phyloP scores from a whole-genome alignment of 192 early-diverging fungal genomes.

The Podila verticillata region DNA sequence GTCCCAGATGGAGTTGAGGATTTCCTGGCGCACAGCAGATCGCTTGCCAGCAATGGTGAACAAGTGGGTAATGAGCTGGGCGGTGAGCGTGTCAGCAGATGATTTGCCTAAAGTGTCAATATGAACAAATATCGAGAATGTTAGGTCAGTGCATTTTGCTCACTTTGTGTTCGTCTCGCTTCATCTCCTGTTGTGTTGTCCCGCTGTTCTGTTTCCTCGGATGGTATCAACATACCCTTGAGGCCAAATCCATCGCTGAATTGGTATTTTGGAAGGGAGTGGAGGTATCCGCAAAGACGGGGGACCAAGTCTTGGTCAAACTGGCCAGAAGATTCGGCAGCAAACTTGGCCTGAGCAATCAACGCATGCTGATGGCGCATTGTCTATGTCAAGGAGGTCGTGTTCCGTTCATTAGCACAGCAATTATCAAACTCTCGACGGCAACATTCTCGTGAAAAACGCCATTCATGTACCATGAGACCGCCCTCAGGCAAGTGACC shows the following conservation, averaged over 20 bases:
- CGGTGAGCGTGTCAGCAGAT: conserved; percentile 27
- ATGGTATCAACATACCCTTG: conserved; percentile 16
- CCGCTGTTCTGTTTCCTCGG: not conserved
- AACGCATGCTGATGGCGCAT: conserved; percentile 51
- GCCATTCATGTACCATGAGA: conserved; percentile 19
- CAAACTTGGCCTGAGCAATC: conserved; percentile 47
- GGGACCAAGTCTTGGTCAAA: conserved; percentile 48
- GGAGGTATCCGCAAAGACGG: conserved; percentile 44
- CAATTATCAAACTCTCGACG: not conserved
- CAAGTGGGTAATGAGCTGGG: conserved; percentile 33
- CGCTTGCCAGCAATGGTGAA: conserved; percentile 43
- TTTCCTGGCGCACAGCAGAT: conserved; percentile 30
- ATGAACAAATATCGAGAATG: not conserved
- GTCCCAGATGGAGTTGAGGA: conserved; percentile 38
- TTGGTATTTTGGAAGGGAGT: conserved; percentile 39
- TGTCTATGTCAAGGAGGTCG: conserved; percentile 15
- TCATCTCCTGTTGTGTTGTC: not conserved
- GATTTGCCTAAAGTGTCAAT: conserved; percentile 15
- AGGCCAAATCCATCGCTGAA: conserved; percentile 50
- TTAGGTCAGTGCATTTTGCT: not conserved
- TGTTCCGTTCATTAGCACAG: not conserved
- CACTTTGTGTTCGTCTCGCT: not conserved
- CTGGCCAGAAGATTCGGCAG: conserved; percentile 48
- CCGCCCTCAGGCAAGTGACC: conserved; percentile 35
- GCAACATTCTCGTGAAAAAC: too few species aligned